phyloP scores from a whole-genome alignment of 345 rosid genomes.

The Salix caprea region DNA sequence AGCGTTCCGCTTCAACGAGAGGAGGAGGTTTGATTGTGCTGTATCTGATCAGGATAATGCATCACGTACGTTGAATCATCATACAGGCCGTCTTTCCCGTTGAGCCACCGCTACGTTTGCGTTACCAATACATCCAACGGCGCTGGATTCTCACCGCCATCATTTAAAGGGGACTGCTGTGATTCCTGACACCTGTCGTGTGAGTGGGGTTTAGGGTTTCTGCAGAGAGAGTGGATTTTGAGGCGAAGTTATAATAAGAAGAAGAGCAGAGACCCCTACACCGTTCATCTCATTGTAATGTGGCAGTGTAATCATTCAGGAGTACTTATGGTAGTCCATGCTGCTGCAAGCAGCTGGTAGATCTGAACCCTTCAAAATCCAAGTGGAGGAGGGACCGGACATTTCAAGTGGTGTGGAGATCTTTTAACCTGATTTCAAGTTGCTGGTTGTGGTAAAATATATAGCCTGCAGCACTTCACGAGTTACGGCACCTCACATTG shows the following conservation, averaged over 20 bases:
- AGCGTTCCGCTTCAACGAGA: conserved; percentile 33
- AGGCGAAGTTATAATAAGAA: conserved; percentile 10
- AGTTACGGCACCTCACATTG: too few species aligned
- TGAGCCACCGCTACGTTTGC: conserved; percentile 9
- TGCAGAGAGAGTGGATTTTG: conserved; percentile 10
- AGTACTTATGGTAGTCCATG: conserved; percentile 19
- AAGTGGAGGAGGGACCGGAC: not conserved
- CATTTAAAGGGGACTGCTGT: conserved; percentile 34
- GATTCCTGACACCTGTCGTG: conserved; percentile 54
- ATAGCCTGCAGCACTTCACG: too few species aligned
- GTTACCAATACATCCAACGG: conserved; percentile 12
- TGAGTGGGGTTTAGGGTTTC: conserved; percentile 30
- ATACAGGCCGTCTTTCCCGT: not conserved
- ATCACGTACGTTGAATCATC: conserved; percentile 17
- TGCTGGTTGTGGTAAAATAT: too few species aligned
- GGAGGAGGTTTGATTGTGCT: conserved; percentile 9
- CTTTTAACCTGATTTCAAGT: too few species aligned
- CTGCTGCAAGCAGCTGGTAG: conserved; percentile 23
- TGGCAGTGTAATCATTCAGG: conserved; percentile 17
- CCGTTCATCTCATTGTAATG: not conserved
- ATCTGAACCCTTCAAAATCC: conserved; percentile 19
- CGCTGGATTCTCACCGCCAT: conserved; percentile 12
- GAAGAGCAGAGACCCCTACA: not conserved
- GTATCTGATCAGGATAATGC: conserved; percentile 17
- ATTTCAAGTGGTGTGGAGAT: too few species aligned